Evolutionary conservation across 192 early-diverging fungal species (phyloP).

Genomic region (Radiomyces spectabilis): DNA sequence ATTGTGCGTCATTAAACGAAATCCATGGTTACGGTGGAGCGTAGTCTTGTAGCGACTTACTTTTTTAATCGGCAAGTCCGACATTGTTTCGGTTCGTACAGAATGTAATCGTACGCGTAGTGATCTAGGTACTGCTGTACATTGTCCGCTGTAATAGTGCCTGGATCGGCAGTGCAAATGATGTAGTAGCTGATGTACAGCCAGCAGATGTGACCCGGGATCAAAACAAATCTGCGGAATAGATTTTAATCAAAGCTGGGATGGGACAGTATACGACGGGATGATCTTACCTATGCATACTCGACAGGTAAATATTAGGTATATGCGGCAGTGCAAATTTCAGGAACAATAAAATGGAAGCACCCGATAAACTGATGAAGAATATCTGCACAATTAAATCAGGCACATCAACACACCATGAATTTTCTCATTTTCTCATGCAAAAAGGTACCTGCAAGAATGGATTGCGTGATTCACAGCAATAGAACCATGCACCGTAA

Average conservation of each 20-base stretch:
- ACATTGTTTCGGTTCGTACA: conserved; percentile 42
- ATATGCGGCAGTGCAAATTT: conserved; percentile 20
- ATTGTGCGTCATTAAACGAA: no score
- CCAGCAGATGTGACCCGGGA: conserved; percentile 32
- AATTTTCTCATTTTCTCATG: background rate
- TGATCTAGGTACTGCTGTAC: conserved; percentile 27
- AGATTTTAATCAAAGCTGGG: background rate
- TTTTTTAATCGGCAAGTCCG: conserved; percentile 43
- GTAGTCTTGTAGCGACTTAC: conserved; percentile 15
- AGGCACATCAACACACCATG: background rate
- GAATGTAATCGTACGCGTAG: conserved; percentile 37
- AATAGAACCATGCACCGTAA: conserved; percentile 5
- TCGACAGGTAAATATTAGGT: conserved; percentile 23
- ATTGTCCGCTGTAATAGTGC: conserved; percentile 35
- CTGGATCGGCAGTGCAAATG: conserved; percentile 37
- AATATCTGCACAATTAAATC: conserved; percentile 15
- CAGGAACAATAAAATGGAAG: conserved; percentile 14
- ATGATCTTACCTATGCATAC: conserved; percentile 25
- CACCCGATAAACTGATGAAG: conserved; percentile 17
- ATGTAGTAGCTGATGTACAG: conserved; percentile 39
- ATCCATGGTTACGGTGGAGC: background rate
- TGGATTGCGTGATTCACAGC: conserved; percentile 26
- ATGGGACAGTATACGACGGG: background rate
- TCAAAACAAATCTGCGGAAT: background rate
- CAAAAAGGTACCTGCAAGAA: conserved; percentile 29